Evolutionary conservation across 345 rosid species (phyloP).

Genomic region (Rhodamnia argentea): DNA sequence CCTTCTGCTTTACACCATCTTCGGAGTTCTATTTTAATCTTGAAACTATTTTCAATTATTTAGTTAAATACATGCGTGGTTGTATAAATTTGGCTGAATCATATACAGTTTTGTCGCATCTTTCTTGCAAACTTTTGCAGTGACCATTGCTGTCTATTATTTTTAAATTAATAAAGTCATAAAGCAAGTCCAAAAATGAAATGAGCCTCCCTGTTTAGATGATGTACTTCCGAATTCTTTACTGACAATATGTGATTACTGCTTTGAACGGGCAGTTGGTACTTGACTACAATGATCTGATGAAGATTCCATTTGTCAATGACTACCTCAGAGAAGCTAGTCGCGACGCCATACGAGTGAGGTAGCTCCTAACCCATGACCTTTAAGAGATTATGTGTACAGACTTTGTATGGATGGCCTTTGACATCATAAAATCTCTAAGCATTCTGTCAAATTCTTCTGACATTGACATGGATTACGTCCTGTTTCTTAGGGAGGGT

Average conservation of each 20-base stretch:
- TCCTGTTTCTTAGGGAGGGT: conserved; percentile 28
- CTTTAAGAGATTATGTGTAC: neutral
- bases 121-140: neutral
- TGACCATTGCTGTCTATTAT: neutral
- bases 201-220: neutral
- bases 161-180: neutral
- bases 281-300: conserved; percentile 60
- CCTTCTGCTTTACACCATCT: neutral
- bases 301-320: conserved; percentile 47
- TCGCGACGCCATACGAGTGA: conserved; percentile 11
- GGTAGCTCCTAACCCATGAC: conserved; percentile 22
- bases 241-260: neutral
- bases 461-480: neutral
- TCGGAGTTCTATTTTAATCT: neutral
- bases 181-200: neutral
- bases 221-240: neutral
- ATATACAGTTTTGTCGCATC: neutral
- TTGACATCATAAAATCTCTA: neutral
- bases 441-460: neutral
- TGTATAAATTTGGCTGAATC: neutral
- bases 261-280: conserved; percentile 36
- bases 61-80: neutral
- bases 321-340: conserved; percentile 15
- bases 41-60: neutral
- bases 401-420: neutral